Conservation (phyloP, 768 basidiomycete genomes). For the Suillus fuscotomentosus region DNA sequence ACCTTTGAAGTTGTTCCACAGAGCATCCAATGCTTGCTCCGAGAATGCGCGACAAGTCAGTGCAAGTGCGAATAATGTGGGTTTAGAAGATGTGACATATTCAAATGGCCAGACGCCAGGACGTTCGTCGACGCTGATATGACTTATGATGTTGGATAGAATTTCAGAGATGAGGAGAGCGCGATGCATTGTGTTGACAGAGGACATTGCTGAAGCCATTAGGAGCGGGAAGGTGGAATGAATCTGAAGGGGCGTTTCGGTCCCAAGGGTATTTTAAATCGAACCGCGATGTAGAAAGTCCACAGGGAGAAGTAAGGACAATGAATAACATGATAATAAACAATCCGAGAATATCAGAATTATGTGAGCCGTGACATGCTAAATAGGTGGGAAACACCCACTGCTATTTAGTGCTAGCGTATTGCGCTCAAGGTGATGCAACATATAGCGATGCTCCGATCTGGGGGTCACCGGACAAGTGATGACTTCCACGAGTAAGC, state of each 20-base stretch:
- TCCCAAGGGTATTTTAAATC: slow-evolving; percentile 1
- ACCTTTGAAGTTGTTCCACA: neutral
- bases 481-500: neutral
- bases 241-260: slow-evolving; percentile 12
- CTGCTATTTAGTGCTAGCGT: neutral
- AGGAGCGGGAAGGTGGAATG: neutral
- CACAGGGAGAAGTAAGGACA: neutral
- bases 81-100: neutral
- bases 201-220: slow-evolving; percentile 39
- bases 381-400: neutral
- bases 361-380: neutral
- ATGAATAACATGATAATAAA: neutral
- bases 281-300: neutral
- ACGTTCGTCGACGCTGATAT: neutral
- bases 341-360: neutral
- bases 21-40: neutral
- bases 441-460: neutral
- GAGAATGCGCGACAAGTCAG: neutral
- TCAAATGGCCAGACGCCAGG: neutral
- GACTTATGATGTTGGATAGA: neutral
- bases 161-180: neutral
- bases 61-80: neutral
- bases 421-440: neutral
- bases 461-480: neutral
- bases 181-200: neutral